phyloP scores from a whole-genome alignment of 225 moss, liverwort and hornwort genomes.

The Rhytidiadelphus loreus region DNA sequence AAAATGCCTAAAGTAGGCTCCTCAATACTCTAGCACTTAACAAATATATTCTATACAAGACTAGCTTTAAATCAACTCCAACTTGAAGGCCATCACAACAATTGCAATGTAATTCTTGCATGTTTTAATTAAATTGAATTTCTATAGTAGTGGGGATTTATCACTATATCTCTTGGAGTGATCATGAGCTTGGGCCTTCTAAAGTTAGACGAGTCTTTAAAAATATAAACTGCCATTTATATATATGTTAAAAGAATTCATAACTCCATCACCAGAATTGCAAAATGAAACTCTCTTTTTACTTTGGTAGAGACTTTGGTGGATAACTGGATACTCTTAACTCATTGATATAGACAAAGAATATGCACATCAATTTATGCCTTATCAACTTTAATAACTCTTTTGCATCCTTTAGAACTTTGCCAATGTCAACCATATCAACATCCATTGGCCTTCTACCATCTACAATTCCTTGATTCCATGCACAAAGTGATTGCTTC shows the following conservation, averaged over 20 bases:
- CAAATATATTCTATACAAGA: no score
- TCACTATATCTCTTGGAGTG: background rate
- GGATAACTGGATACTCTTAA: background rate
- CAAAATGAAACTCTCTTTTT: background rate
- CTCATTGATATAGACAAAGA: background rate
- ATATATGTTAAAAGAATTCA: background rate
- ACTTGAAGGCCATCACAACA: background rate
- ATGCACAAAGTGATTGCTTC: background rate
- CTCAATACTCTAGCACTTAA: no score
- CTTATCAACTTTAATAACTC: background rate
- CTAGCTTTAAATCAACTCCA: background rate
- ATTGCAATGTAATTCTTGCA: background rate
- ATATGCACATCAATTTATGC: background rate
- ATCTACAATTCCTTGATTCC: background rate
- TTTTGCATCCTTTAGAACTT: background rate
- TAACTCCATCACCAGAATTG: background rate
- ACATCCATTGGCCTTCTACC: background rate
- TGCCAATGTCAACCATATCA: accelerated
- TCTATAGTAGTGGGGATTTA: background rate
- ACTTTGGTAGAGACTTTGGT: background rate
- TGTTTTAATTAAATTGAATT: background rate
- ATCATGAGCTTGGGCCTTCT: no score
- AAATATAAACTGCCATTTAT: background rate
- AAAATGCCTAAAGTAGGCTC: no score
- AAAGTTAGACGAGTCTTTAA: background rate